Conservation (phyloP, 1,284 basidiomycete genomes). For the Papiliotrema nemorosa region DNA sequence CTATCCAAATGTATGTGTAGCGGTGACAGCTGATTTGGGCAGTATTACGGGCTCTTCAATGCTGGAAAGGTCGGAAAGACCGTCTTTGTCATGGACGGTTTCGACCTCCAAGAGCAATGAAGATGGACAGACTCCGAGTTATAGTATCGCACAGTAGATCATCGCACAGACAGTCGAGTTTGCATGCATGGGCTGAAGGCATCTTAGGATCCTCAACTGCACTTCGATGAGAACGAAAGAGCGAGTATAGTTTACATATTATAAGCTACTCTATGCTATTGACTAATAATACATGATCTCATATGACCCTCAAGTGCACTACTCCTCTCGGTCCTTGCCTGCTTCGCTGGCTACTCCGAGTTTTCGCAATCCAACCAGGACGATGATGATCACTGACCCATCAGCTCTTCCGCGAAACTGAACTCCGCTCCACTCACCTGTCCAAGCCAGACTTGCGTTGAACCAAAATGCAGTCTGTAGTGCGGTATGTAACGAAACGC, state of each 20-base stretch:
- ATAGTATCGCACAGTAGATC: not conserved
- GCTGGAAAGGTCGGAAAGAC: conserved; percentile 47
- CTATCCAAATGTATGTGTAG: not conserved
- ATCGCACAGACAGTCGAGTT: too few species aligned
- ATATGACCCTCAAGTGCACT: too few species aligned
- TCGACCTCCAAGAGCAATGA: not conserved
- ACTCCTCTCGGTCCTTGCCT: not conserved
- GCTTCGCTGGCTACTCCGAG: not conserved
- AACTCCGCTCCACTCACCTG: conserved; percentile 8
- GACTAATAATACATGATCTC: too few species aligned
- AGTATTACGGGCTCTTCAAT: conserved; percentile 46
- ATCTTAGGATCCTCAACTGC: too few species aligned
- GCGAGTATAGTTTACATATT: too few species aligned
- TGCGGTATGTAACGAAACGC: conserved; percentile 12
- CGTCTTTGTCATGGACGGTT: conserved; percentile 34
- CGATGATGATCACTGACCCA: not conserved
- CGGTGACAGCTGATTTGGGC: conserved; percentile 10
- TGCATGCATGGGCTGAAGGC: too few species aligned
- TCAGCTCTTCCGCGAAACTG: not conserved
- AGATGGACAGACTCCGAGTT: not conserved
- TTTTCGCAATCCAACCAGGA: too few species aligned
- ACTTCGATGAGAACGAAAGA: too few species aligned
- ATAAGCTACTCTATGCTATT: too few species aligned
- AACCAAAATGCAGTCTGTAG: conserved; percentile 21
- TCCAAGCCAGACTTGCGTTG: conserved; percentile 13